Evolutionary conservation across 352 stramenopile species (phyloP).

Genomic region (Globisporangium lucens): DNA sequence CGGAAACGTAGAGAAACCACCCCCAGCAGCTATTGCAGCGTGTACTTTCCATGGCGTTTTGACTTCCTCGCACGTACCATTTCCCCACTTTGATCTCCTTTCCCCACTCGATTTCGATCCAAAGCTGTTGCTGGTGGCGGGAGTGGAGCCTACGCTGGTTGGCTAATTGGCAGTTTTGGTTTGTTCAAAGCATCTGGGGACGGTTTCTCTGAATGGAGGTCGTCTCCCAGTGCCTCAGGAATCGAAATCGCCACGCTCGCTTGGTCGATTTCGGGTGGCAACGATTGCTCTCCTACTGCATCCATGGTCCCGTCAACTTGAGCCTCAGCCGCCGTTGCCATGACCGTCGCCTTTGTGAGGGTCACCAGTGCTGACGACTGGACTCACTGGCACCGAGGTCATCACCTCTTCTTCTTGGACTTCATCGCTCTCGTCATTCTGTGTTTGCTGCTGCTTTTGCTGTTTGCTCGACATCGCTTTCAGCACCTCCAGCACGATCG

Average conservation of each 20-base stretch:
- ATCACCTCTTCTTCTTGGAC: neutral
- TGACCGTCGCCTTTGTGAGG: neutral
- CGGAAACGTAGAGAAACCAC: neutral
- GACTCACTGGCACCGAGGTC: neutral
- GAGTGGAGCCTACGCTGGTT: neutral
- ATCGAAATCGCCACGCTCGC: neutral
- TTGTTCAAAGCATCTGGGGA: neutral
- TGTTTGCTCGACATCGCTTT: neutral
- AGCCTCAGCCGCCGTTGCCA: neutral
- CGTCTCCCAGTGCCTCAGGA: neutral
- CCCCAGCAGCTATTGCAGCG: neutral
- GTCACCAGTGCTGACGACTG: neutral
- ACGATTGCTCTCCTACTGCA: neutral
- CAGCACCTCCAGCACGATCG: conserved; percentile 1
- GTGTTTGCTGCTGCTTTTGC: neutral
- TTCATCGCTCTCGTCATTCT: neutral
- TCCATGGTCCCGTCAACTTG: neutral
- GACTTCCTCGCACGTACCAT: neutral
- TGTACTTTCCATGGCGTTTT: neutral
- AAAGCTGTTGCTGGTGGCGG: neutral
- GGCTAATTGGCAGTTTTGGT: neutral
- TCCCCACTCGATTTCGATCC: neutral
- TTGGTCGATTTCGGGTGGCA: neutral
- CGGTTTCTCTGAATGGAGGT: neutral
- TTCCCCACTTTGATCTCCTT: neutral